Base-by-base conservation (phyloP, 129 eudicot species). In the Smallanthus sonchifolius region DNA sequence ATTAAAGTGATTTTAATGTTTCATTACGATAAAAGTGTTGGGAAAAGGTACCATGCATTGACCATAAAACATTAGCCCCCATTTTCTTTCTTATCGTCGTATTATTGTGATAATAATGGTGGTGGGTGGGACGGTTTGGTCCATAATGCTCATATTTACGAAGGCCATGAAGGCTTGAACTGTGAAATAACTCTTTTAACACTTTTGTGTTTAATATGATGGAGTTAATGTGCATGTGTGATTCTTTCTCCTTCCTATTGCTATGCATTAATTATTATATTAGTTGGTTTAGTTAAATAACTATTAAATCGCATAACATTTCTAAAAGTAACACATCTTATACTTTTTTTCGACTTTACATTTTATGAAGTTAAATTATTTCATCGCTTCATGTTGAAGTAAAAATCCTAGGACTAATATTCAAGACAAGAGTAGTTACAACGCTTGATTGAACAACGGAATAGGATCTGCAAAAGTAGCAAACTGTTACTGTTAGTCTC, bases 91-190 rank as follows among this genome's bases (percentile, higher is more conserved):
- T 66, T 43, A 66, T 66, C 48, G 32, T 44, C 57, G 30, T 57
- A 54, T 44, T 19, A 57, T 69, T 69, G 37, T 16, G 54, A 35
- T 39, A 44, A 57, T 57, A 34, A 69, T 77, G 68, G 54, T 60
- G 75, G 70, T 69, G 28, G 75, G 38, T 59, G 70, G 32, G 40
- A 35, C 61, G 35, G 66, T 61, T 67, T 76, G 67, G 45, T 67
- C 52, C 75, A 67, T 56, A 16, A 61, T 60, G 35, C 44, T 6
- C 5, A 76, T 55, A 52, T 76, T 75, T 65, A 11, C 39, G 11
- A 64, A 51, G 62, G 54, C 39, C 37, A 47, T 76, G 48, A 61
- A 74, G 36, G 24, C 38, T 74, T 74, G 17, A 43, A 61, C 57
- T 38, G 20, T 13, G 32, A 43, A 43, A 15, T n/a, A 44, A 44